These are phyloP conservation scores for Paramecium sexaurelia DNA, from an alignment of 73 alveolate species.

Conservation along the genomic window DNA sequence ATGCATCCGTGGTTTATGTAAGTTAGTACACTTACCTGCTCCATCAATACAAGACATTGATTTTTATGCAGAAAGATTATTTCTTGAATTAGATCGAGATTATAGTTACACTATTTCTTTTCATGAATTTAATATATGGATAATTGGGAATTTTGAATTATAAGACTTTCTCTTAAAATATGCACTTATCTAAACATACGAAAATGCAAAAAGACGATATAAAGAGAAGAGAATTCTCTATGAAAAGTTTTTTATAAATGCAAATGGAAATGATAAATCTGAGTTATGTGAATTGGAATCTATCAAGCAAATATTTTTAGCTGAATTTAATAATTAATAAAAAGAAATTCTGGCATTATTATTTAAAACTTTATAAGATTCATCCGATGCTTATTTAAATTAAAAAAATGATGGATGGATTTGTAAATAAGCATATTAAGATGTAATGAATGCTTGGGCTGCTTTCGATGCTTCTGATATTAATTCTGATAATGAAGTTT, in stretches of 20 bases:
- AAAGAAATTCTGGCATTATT: neutral
- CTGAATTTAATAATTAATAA: slow-evolving; percentile 48
- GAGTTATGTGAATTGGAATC: neutral
- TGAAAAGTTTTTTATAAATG: slow-evolving; percentile 28
- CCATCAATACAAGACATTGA: slow-evolving; percentile 41
- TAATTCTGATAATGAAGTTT: slow-evolving; percentile 13
- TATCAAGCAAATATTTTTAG: neutral
- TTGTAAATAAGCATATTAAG: slow-evolving; percentile 28
- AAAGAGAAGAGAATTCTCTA: neutral
- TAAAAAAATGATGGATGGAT: neutral
- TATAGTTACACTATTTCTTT: slow-evolving; percentile 6
- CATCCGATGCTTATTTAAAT: slow-evolving; percentile 21
- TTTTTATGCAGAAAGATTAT: slow-evolving; percentile 46
- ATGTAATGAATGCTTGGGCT: slow-evolving; percentile 61
- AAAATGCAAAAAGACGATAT: neutral
- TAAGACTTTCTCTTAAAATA: slow-evolving; percentile 52
- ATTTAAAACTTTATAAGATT: slow-evolving; percentile 33
- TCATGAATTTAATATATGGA: slow-evolving; percentile 52
- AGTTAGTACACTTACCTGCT: slow-evolving; percentile 47
- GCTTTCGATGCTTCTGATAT: slow-evolving; percentile 65
- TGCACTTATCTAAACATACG: neutral
- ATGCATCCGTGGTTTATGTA: slow-evolving; percentile 41
- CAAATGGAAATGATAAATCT: neutral
- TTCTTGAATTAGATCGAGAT: slow-evolving; percentile 48
- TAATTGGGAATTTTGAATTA: slow-evolving; percentile 46